Evolutionary conservation across 1,284 basidiomycete genomes (phyloP), one percentile per base, ranked within the genome.

Genomic region (Phenoliferia sp.): DNA sequence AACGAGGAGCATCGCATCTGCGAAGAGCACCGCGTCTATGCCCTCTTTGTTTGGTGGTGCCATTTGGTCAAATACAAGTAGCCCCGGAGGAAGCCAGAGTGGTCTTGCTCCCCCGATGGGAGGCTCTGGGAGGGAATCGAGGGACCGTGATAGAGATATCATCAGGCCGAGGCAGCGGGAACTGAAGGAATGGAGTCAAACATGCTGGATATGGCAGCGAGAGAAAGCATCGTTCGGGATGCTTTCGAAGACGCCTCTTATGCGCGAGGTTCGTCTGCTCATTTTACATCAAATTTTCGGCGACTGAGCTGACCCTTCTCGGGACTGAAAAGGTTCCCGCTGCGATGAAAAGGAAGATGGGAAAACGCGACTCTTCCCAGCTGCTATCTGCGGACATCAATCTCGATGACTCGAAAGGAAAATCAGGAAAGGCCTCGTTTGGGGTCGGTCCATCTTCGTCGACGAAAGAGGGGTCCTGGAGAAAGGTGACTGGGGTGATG

Each of bases 301-400:
- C n/a, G 19, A 9, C 1, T 0, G 32, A 31, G 9, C 54, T 32
- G 54, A 52, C 26, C 6, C 34, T 55, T 3, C 22, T 35, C 1
- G 3, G 16, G 0, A 9, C 17, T n/a, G 0, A 5, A 10, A 61
- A 70, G 67, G 71, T 73, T 6, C 72, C 72, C 1, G 62, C 66
- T 9, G 72, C 56, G 26, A 50, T 73, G 48, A 73, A 73, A 59
- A 70, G 72, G 31, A 72, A 72, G 48, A 58, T 67, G 26, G 57
- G 60, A 22, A 73, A 73, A 61, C 67, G 72, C 6, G 72, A 73
- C 29, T 71, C 69, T 12, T 62, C 72, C 19, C 69, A 69, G 32
- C 66, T 69, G 48, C 68, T 73, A n/a, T 71, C 69, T 6, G 66
- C 69, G 32, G 69, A 71, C n/a, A 63, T 67, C 2, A 29, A 64